A percentile compares a stretch with the other conserved stretches of the same genome.
Evolutionary conservation across 208 protist genomes (phyloP).

Genomic region (Leishmania lainsoni): DNA sequence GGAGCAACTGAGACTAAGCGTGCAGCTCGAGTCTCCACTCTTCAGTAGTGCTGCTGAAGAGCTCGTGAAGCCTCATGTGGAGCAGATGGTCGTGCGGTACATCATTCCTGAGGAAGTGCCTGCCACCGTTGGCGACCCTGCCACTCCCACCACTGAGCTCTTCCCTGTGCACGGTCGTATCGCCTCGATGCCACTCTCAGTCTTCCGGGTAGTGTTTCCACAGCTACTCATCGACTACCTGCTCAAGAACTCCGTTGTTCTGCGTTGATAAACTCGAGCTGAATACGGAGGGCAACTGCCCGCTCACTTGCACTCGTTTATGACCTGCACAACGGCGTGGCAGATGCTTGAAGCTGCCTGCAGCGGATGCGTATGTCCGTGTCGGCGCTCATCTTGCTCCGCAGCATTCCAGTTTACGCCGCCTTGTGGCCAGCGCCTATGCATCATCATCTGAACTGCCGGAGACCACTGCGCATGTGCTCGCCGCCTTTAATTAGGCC

Average conservation of each 20-base stretch:
- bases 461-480: background rate
- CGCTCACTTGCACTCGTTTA: background rate
- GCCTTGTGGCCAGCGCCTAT: background rate
- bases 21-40: conserved; percentile 24
- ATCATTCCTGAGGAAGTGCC: conserved; percentile 18
- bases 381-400: background rate
- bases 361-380: background rate
- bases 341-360: background rate
- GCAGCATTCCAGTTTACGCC: background rate
- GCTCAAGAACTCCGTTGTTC: conserved; percentile 56
- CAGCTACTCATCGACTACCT: conserved; percentile 84
- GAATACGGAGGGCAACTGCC: background rate
- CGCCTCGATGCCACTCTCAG: conserved; percentile 68
- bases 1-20: conserved; percentile 47
- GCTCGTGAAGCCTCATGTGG: conserved; percentile 37
- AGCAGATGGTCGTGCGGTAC: conserved; percentile 76
- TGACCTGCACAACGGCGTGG: background rate
- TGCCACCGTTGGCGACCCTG: background rate
- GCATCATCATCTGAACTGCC: background rate
- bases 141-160: background rate
- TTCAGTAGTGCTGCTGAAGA: conserved; percentile 35
- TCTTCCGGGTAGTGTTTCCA: conserved; percentile 74
- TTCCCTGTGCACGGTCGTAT: conserved; percentile 7
- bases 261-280: conserved; percentile 29
- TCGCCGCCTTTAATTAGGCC: background rate